Evolutionary conservation across 1,284 basidiomycete species (phyloP).

Genomic region (Cryptococcus sp.): DNA sequence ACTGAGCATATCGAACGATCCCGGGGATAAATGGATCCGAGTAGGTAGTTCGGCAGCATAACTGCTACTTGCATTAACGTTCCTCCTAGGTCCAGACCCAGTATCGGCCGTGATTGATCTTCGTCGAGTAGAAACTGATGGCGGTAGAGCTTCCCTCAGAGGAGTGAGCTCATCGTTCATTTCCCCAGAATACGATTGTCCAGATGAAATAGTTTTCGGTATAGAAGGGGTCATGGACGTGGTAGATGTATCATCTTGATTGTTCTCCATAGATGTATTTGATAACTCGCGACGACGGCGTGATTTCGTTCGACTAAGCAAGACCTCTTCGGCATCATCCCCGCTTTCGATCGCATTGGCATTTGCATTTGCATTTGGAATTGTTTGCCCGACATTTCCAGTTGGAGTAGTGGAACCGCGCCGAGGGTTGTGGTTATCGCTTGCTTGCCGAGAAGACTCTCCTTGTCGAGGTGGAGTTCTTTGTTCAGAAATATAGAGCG

Average conservation of each 20-base stretch:
- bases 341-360: not conserved
- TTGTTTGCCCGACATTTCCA: not conserved
- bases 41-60: too few relatives aligned
- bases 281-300: not conserved
- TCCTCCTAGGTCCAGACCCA: too few relatives aligned
- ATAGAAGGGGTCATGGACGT: not conserved
- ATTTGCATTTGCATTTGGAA: too few relatives aligned
- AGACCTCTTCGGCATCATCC: not conserved
- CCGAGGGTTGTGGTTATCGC: too few relatives aligned
- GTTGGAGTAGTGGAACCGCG: not conserved
- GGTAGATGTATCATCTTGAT: too few relatives aligned
- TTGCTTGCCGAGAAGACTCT: not conserved
- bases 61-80: too few relatives aligned
- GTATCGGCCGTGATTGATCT: too few relatives aligned
- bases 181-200: conserved; percentile 5
- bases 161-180: conserved; percentile 9
- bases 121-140: conserved; percentile 1
- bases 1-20: too few relatives aligned
- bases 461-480: too few relatives aligned
- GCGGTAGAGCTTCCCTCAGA: not conserved
- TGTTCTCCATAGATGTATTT: not conserved
- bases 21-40: too few relatives aligned
- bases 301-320: not conserved
- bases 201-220: conserved; percentile 1
- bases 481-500: not conserved